phyloP scores from a whole-genome alignment of 805 yeast genomes.

The Kluyveromyces dobzhanskii region DNA sequence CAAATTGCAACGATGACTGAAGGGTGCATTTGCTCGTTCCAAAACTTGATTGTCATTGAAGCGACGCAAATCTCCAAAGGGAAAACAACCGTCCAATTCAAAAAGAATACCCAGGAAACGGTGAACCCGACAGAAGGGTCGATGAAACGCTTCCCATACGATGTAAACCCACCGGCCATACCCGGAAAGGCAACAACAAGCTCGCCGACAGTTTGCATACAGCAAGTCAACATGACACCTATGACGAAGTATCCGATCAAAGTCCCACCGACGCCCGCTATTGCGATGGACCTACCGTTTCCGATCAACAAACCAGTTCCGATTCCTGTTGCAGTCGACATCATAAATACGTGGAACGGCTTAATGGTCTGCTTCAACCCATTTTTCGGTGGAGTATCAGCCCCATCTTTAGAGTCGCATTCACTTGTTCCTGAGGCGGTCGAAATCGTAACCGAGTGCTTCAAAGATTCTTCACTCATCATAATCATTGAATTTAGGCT shows the following conservation, averaged over 20 bases:
- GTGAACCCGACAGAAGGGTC: constrained; percentile 55
- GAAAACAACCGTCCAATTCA: constrained; percentile 46
- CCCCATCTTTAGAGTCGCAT: neutral
- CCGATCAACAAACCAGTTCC: constrained; percentile 63
- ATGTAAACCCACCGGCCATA: constrained; percentile 2
- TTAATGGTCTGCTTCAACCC: constrained; percentile 2
- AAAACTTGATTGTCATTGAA: constrained; percentile 41
- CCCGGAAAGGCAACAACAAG: constrained; percentile 7
- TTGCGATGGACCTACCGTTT: constrained; percentile 7
- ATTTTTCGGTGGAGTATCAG: neutral
- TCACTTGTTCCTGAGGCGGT: too few species aligned
- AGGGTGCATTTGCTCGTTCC: constrained; percentile 27
- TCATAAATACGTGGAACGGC: constrained; percentile 7
- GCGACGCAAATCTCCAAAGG: constrained; percentile 52
- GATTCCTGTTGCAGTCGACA: constrained; percentile 42
- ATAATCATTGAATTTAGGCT: too few species aligned
- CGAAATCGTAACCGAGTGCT: too few species aligned
- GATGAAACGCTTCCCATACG: constrained; percentile 48
- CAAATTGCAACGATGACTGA: constrained; percentile 20
- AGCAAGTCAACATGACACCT: constrained; percentile 7
- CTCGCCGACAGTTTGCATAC: constrained; percentile 8
- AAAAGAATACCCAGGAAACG: constrained; percentile 50
- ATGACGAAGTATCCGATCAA: constrained; percentile 6
- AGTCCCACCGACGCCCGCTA: constrained; percentile 8
- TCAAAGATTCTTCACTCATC: too few species aligned